A percentile compares a stretch with the other conserved stretches of the same genome.
phyloP scores from a whole-genome alignment of 139 green algal species.

The Chlorella vulgaris region DNA sequence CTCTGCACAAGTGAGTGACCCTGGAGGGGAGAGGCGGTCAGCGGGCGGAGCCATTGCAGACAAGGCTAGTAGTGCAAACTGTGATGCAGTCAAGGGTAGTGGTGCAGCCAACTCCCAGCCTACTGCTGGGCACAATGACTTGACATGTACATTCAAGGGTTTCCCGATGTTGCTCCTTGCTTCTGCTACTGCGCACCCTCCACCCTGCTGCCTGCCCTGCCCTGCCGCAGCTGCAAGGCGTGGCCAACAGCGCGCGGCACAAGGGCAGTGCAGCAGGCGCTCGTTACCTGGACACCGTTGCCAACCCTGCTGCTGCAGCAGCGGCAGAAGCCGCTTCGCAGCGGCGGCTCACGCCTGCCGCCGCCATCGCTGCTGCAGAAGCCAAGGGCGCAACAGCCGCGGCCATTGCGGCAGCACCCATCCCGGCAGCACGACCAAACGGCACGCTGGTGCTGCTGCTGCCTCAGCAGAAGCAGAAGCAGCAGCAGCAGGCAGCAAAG shows the following conservation, averaged over 20 bases:
- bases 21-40: too few relatives aligned
- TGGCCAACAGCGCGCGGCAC: slow-evolving; percentile 1
- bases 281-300: neutral
- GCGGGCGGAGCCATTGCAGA: too few relatives aligned
- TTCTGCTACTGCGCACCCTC: too few relatives aligned
- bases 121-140: too few relatives aligned
- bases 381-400: neutral
- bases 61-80: too few relatives aligned
- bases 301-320: neutral
- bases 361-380: slow-evolving; percentile 12
- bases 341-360: slow-evolving; percentile 3
- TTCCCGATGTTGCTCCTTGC: too few relatives aligned
- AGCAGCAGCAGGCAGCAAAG: neutral
- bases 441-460: slow-evolving; percentile 17
- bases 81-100: too few relatives aligned
- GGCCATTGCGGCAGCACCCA: slow-evolving; percentile 24
- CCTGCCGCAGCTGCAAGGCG: slow-evolving; percentile 9
- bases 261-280: slow-evolving; percentile 32
- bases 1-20: neutral
- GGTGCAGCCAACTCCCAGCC: too few relatives aligned
- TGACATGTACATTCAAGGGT: too few relatives aligned
- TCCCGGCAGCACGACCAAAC: neutral
- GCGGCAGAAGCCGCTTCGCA: slow-evolving; percentile 2
- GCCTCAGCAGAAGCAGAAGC: neutral
- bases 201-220: neutral